Conservation (phyloP, 495 filamentous ascomycete genomes). For the Rostrohypoxylon terebratum region DNA sequence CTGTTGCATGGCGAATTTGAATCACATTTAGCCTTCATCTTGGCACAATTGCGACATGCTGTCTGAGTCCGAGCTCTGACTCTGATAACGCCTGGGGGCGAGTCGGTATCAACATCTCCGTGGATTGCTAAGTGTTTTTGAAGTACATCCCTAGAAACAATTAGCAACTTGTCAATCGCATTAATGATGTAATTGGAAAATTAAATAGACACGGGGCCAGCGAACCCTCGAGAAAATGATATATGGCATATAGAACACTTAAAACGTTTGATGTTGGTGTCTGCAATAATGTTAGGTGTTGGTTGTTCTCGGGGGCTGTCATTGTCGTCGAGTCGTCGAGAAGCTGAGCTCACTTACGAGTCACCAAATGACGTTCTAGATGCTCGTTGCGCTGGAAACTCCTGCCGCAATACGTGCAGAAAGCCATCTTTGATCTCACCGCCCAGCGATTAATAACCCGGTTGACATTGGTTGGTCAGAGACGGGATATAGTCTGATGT, state of each 20-base stretch:
- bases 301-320: not conserved
- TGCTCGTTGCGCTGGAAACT: constrained; percentile 26
- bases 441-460: not conserved
- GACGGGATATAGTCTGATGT: constrained; percentile 6
- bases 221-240: constrained; percentile 27
- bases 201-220: not conserved
- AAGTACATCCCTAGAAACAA: constrained; percentile 23
- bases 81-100: not conserved
- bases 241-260: constrained; percentile 30
- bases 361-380: constrained; percentile 29
- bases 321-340: not conserved
- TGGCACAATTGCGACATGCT: constrained; percentile 28
- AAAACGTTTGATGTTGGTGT: constrained; percentile 29
- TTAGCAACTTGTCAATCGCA: not conserved
- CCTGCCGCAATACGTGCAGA: constrained; percentile 26
- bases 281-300: constrained; percentile 1
- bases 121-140: constrained; percentile 26
- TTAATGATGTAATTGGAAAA: not conserved
- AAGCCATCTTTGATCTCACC: constrained; percentile 12
- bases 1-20: constrained; percentile 26
- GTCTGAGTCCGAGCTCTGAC: constrained; percentile 25
- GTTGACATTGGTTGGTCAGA: not conserved
- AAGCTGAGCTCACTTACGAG: constrained; percentile 6
- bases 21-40: constrained; percentile 30
- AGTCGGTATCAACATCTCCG: constrained; percentile 11